phyloP scores from a whole-genome alignment of 2,329 filamentous ascomycete species.

The Colletotrichum noveboracense region DNA sequence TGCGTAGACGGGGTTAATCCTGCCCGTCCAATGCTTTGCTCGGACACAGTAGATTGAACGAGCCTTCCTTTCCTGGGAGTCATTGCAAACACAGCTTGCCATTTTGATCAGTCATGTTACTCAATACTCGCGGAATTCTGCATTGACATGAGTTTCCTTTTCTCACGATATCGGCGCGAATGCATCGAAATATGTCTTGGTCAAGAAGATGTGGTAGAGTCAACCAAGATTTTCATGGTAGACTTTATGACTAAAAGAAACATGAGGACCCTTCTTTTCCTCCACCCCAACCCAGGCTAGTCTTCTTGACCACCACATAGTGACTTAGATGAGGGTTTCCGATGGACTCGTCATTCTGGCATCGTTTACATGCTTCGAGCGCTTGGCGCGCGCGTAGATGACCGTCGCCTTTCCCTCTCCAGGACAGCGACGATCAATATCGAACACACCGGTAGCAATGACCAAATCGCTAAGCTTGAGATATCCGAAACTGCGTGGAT shows the following conservation, averaged over 20 bases:
- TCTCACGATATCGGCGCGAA: neutral
- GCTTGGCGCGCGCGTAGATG: neutral
- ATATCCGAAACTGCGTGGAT: constrained; percentile 31
- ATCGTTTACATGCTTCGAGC: neutral
- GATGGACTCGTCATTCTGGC: too few species aligned
- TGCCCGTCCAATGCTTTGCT: neutral
- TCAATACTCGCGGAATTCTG: neutral
- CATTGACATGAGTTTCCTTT: neutral
- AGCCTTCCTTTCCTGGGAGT: neutral
- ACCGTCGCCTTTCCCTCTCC: neutral
- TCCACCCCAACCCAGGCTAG: too few species aligned
- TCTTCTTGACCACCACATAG: too few species aligned
- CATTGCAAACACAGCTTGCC: neutral
- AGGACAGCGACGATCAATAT: neutral
- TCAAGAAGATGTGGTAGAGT: neutral
- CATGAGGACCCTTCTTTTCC: too few species aligned
- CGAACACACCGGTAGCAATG: neutral
- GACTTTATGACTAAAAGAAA: too few species aligned
- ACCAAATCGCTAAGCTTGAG: constrained; percentile 12
- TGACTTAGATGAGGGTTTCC: too few species aligned
- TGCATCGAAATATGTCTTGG: neutral
- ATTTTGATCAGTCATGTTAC: neutral
- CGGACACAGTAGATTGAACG: neutral
- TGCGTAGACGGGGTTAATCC: neutral
- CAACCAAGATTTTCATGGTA: too few species aligned